These are phyloP conservation scores for Boletus barrowsii DNA, from an alignment of 768 basidiomycete genomes.

Conservation along the genomic window DNA sequence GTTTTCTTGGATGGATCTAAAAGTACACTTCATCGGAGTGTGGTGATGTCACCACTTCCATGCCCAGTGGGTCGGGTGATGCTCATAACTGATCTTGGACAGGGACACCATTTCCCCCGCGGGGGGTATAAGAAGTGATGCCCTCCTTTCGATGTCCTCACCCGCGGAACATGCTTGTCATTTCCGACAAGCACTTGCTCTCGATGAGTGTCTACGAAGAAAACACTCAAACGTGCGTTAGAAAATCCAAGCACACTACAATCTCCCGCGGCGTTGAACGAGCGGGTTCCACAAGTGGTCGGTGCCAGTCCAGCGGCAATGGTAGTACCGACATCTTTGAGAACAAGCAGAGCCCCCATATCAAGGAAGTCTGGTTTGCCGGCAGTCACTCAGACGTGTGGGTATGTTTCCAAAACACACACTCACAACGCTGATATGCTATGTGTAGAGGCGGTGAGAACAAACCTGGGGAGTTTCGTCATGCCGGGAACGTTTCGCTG, in stretches of 20 bases:
- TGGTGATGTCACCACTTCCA: too few relatives aligned
- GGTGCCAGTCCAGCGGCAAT: neutral
- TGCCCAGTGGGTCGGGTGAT: too few relatives aligned
- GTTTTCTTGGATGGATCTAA: too few relatives aligned
- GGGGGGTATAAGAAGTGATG: too few relatives aligned
- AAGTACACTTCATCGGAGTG: too few relatives aligned
- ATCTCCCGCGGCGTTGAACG: neutral
- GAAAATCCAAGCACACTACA: too few relatives aligned
- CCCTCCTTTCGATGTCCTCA: too few relatives aligned
- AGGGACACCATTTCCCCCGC: too few relatives aligned
- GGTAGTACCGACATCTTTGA: too few relatives aligned
- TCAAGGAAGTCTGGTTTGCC: conserved; percentile 71
- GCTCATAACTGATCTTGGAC: too few relatives aligned
- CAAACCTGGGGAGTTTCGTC: conserved; percentile 16
- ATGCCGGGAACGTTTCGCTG: conserved; percentile 25
- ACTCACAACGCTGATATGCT: neutral
- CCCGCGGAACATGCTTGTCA: too few relatives aligned
- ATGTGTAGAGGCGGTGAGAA: conserved; percentile 23
- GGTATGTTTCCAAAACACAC: neutral
- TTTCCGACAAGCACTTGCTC: conserved; percentile 10
- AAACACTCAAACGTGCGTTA: conserved; percentile 3
- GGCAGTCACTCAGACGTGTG: conserved; percentile 41
- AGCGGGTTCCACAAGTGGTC: neutral
- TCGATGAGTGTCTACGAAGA: conserved; percentile 20
- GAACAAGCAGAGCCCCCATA: neutral